Conservation (phyloP, 108 stramenopile genomes). For the Nannochloropsis gaditana region DNA sequence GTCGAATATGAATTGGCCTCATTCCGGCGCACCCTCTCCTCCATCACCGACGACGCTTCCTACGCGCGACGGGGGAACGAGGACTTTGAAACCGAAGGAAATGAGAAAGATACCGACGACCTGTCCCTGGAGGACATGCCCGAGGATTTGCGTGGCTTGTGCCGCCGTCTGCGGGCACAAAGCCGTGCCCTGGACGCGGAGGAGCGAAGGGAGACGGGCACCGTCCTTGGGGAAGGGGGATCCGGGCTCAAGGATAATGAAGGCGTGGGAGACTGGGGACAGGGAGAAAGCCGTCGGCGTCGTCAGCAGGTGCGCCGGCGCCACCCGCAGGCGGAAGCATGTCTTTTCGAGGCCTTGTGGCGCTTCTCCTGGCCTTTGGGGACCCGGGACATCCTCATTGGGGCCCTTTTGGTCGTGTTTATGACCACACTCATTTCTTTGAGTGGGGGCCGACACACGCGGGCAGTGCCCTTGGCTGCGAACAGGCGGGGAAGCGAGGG, state of each 20-base stretch:
- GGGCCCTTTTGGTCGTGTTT: background rate
- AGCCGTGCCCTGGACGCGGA: background rate
- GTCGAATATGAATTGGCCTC: background rate
- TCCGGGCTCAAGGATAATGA: background rate
- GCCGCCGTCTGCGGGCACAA: background rate
- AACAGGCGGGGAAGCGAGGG: background rate
- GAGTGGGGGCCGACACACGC: background rate
- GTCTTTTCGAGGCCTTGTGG: background rate
- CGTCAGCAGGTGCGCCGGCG: background rate
- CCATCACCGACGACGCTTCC: background rate
- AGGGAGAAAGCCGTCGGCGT: background rate
- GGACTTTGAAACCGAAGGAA: background rate
- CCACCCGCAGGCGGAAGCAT: background rate
- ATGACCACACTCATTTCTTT: background rate
- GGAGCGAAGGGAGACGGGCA: background rate
- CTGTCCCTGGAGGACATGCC: slow-evolving; percentile 17
- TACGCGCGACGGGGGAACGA: background rate
- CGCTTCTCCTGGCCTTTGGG: background rate
- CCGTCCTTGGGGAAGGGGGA: background rate
- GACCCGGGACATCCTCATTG: background rate
- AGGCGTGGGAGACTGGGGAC: background rate
- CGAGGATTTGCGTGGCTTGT: background rate
- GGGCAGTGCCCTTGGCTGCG: background rate
- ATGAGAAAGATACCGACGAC: background rate
- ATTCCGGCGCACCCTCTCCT: background rate